Evolutionary conservation across 2,329 filamentous ascomycete genomes (phyloP).

Genomic region (Botrytis tulipae): DNA sequence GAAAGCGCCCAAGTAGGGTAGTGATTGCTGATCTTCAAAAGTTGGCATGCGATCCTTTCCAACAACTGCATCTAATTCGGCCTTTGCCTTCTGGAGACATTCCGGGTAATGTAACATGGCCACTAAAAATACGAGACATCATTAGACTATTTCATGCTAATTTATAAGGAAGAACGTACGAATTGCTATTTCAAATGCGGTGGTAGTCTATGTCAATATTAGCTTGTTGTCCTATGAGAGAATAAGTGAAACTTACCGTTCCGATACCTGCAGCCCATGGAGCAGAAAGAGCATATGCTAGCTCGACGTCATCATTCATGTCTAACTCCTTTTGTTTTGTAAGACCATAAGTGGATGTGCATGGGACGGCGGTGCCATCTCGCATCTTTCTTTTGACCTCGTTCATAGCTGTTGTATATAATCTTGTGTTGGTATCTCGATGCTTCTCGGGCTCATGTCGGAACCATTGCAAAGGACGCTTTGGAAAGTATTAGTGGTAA

Average conservation of each 20-base stretch:
- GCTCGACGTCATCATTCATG: not conserved
- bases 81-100: not conserved
- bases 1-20: not conserved
- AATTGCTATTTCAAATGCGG: constrained; percentile 1
- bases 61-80: not conserved
- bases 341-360: constrained; percentile 4
- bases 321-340: constrained; percentile 1
- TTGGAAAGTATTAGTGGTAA: not conserved
- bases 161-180: not conserved
- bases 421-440: not conserved
- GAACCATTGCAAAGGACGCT: not conserved
- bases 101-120: not conserved
- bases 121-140: not conserved
- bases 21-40: not conserved
- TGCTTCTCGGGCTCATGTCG: constrained; percentile 3
- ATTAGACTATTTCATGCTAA: not conserved
- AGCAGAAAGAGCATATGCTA: constrained; percentile 6
- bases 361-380: constrained; percentile 1
- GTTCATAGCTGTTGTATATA: not conserved
- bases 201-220: not conserved
- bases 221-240: not conserved
- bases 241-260: not conserved
- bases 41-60: not conserved
- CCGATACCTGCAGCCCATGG: not conserved
- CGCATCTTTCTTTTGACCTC: not conserved